Conservation (phyloP, 805 yeast genomes). For the Kodamaea kaohsiungensis region DNA sequence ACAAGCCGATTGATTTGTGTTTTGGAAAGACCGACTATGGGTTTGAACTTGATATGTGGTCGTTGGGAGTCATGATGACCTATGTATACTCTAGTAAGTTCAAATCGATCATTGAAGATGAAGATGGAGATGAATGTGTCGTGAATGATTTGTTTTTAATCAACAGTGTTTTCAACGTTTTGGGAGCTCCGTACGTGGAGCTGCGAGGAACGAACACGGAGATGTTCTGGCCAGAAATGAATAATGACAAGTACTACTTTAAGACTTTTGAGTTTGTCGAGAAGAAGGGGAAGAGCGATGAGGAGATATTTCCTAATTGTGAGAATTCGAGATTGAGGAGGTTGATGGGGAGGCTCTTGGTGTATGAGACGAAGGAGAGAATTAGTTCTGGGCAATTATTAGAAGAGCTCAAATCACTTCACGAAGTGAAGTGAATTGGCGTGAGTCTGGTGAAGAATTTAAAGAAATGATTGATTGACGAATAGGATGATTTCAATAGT, state of each 20-base stretch:
- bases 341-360: slow-evolving; percentile 1
- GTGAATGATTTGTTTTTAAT: slow-evolving; percentile 60
- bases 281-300: slow-evolving; percentile 15
- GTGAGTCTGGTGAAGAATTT: background rate
- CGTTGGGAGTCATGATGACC: slow-evolving; percentile 63
- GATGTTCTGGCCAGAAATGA: slow-evolving; percentile 40
- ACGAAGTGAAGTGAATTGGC: background rate
- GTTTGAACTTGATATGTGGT: slow-evolving; percentile 68
- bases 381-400: background rate
- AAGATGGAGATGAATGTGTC: slow-evolving; percentile 40
- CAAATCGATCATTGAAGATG: slow-evolving; percentile 30
- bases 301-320: slow-evolving; percentile 39
- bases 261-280: slow-evolving; percentile 24
- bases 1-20: slow-evolving; percentile 73
- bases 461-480: no score
- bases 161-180: slow-evolving; percentile 50
- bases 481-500: no score
- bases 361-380: slow-evolving; percentile 1
- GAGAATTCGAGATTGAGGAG: background rate
- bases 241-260: slow-evolving; percentile 29
- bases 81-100: slow-evolving; percentile 42
- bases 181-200: slow-evolving; percentile 63
- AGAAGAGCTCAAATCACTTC: background rate
- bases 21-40: slow-evolving; percentile 59
- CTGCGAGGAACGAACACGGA: slow-evolving; percentile 9